These are phyloP conservation scores for Mycena pura DNA, from an alignment of 768 basidiomycete genomes.

Conservation along the genomic window DNA sequence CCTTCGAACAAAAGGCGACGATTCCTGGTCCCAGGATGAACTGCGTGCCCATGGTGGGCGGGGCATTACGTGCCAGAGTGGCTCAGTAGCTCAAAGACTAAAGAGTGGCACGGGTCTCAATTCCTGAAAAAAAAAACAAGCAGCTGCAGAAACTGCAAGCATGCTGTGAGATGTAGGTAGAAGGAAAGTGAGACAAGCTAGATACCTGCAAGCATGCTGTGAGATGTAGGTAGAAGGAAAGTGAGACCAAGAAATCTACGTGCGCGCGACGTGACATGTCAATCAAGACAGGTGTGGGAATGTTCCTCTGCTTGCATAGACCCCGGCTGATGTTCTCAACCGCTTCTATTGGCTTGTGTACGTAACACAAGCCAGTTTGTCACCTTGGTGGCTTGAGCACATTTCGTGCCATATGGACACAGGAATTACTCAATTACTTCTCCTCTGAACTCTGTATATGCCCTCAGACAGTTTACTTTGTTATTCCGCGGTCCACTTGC, in stretches of 20 bases:
- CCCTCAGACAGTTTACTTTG: too few species aligned
- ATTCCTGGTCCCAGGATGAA: not conserved
- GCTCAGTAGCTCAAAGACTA: not conserved
- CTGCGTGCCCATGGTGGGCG: not conserved
- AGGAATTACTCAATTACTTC: too few species aligned
- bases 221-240: constrained; percentile 1
- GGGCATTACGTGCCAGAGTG: not conserved
- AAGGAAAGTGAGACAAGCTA: too few species aligned
- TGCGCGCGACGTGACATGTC: not conserved
- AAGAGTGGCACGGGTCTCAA: not conserved
- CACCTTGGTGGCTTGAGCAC: too few species aligned
- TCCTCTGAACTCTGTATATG: too few species aligned
- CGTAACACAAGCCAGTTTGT: too few species aligned
- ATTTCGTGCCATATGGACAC: too few species aligned
- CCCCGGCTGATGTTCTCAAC: constrained; percentile 4
- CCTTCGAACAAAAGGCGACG: not conserved
- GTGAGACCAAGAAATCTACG: not conserved
- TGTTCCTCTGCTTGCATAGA: not conserved
- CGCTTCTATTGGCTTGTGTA: not conserved
- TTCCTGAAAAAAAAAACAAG: not conserved
- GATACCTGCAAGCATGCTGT: not conserved
- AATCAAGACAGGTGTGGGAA: not conserved
- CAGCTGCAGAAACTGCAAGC: constrained; percentile 10
- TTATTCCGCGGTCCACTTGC: too few species aligned
- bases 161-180: constrained; percentile 6